Evolutionary conservation across 495 filamentous ascomycete genomes (phyloP).

Genomic region (Parachaetomium inaequale): DNA sequence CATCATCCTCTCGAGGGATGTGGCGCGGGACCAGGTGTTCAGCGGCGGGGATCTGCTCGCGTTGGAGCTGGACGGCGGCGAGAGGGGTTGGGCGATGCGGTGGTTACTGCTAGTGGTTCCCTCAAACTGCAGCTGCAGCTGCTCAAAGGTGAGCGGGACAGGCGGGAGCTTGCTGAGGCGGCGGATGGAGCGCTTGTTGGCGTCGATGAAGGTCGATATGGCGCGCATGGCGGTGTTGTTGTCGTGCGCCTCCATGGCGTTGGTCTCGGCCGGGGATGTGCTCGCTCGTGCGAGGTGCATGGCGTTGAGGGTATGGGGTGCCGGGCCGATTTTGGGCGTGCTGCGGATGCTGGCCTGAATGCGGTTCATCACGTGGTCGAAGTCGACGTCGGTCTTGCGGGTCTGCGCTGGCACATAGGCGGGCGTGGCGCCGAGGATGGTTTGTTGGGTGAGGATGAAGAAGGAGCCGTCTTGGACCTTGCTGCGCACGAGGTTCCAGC

Average conservation of each 20-base stretch:
- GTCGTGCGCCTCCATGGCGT: conserved; percentile 36
- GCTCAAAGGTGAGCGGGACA: conserved; percentile 35
- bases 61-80: conserved; percentile 33
- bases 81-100: conserved; percentile 24
- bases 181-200: conserved; percentile 46
- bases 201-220: conserved; percentile 46
- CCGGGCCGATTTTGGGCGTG: conserved; percentile 20
- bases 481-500: conserved; percentile 46
- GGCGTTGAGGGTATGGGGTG: conserved; percentile 34
- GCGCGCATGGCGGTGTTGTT: conserved; percentile 41
- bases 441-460: conserved; percentile 43
- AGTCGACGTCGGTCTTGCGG: conserved; percentile 34
- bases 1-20: conserved; percentile 27
- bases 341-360: conserved; percentile 35
- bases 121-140: conserved; percentile 29
- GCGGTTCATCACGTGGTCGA: conserved; percentile 44
- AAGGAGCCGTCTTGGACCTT: conserved; percentile 46
- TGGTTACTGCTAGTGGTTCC: background rate
- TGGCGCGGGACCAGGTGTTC: conserved; percentile 10
- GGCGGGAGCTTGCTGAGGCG: conserved; percentile 43
- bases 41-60: too few relatives aligned
- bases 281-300: conserved; percentile 36
- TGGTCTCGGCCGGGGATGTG: conserved; percentile 30
- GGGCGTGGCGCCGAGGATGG: conserved; percentile 33
- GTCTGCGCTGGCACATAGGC: conserved; percentile 32